phyloP scores from a whole-genome alignment of 2,329 filamentous ascomycete species.

The Microdochium trichocladiopsis region DNA sequence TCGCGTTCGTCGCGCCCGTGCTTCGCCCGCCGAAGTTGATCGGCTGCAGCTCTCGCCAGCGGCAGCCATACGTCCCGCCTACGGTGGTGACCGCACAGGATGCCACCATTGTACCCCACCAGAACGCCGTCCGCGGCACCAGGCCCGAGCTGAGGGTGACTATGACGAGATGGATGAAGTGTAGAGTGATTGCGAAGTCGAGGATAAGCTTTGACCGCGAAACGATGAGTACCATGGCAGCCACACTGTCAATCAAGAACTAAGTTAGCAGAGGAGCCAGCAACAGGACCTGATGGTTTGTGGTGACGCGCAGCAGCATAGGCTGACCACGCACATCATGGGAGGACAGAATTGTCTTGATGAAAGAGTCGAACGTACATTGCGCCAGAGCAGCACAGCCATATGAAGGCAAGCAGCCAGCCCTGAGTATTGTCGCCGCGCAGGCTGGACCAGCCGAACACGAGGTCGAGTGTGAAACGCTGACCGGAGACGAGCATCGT shows the following conservation, averaged over 20 bases:
- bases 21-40: slow-evolving; percentile 73
- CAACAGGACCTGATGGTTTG: too few relatives aligned
- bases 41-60: slow-evolving; percentile 80
- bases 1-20: slow-evolving; percentile 19
- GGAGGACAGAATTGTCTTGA: slow-evolving; percentile 4
- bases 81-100: slow-evolving; percentile 40
- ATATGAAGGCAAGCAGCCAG: slow-evolving; percentile 52
- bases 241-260: slow-evolving; percentile 47
- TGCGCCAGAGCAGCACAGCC: slow-evolving; percentile 45
- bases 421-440: slow-evolving; percentile 56
- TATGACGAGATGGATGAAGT: slow-evolving; percentile 72
- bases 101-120: slow-evolving; percentile 64
- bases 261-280: background rate
- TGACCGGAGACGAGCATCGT: slow-evolving; percentile 51
- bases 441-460: slow-evolving; percentile 52
- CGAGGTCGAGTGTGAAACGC: slow-evolving; percentile 42
- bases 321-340: too few relatives aligned
- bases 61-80: slow-evolving; percentile 84
- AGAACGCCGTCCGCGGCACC: slow-evolving; percentile 71
- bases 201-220: slow-evolving; percentile 88
- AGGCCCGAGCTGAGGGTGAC: slow-evolving; percentile 72
- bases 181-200: slow-evolving; percentile 87
- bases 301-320: background rate
- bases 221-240: slow-evolving; percentile 77
- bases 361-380: slow-evolving; percentile 32